Percentiles rank a stretch among this genome's conserved stretches.
Evolutionary conservation across 345 rosid species (phyloP).

Genomic region (thale cress (Arabidopsis thaliana)): TAIR10.1 NC_003070.9:8663001-8663500

Average conservation of each 20-base stretch:
- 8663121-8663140: constrained; percentile 15
- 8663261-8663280: neutral
- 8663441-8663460: constrained; percentile 44
- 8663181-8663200: constrained; percentile 62
- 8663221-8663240: constrained; percentile 89
- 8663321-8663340: constrained; percentile 88
- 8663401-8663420: constrained; percentile 47
- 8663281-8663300: neutral
- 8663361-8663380: constrained; percentile 55
- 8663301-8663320: neutral
- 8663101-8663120: constrained; percentile 27
- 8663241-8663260: constrained; percentile 56
- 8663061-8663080: neutral
- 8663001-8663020: constrained; percentile 88
- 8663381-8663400: constrained; percentile 40
- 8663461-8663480: constrained; percentile 83
- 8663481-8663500: constrained; percentile 99
- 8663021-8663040: constrained; percentile 83
- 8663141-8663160: constrained; percentile 36
- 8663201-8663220: constrained; percentile 66
- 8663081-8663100: neutral
- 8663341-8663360: constrained; percentile 73
- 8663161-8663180: constrained; percentile 57
- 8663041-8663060: constrained; percentile 75
- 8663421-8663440: constrained; percentile 55